Evolutionary conservation across 163 green algal genomes (phyloP), one percentile per base, ranked within the genome.

Genomic region (Scenedesmus sp.): DNA sequence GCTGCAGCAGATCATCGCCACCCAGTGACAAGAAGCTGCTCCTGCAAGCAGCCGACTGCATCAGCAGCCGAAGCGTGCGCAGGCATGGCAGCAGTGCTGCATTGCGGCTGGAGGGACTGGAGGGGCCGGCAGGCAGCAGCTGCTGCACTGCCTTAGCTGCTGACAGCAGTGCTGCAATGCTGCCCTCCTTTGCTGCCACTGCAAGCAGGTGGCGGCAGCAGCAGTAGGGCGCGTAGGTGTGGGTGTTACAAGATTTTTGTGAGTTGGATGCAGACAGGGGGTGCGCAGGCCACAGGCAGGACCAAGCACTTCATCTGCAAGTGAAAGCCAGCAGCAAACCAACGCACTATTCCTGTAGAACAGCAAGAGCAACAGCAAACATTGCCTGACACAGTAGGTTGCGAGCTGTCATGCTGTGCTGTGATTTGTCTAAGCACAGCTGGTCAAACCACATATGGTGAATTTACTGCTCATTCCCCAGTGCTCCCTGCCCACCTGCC

Each of bases 1-100:
- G 60, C 67, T 89, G 76, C 18, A 94, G 76, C 70, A 92, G 67
- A 52, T 88, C 85, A 7, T 67, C 26, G 6, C 92, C 93, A 23
- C 89, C 10, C 16, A 76, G 90, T 15, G 84, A 66, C 10, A 93
- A 76, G 70, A 96, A 92, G 23, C 60, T 74, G 26, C 88, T 89
- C 5, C 94, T 91, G 16, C 90, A 93, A 77, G 92, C 93, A 34
- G 92, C 57, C n/a, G 87, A 93, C 56, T 60, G 55, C 90, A 93
- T 93, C 10, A 90, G 26, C 4, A 79, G 74, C 34, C 60, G 59
- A 57, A 91, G 67, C 10, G 66, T 84, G 82, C 89, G 89, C 13
- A 92, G 56, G 89, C 89, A 79, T 8, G 59, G 74, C 12, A 91
- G 57, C 59, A 91, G 34, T 34, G 73, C 54, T 18, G 83, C 82